A percentile compares a stretch with the other conserved stretches of the same genome.
phyloP scores from a whole-genome alignment of 805 yeast species.

The Lachancea kluyveri region DNA sequence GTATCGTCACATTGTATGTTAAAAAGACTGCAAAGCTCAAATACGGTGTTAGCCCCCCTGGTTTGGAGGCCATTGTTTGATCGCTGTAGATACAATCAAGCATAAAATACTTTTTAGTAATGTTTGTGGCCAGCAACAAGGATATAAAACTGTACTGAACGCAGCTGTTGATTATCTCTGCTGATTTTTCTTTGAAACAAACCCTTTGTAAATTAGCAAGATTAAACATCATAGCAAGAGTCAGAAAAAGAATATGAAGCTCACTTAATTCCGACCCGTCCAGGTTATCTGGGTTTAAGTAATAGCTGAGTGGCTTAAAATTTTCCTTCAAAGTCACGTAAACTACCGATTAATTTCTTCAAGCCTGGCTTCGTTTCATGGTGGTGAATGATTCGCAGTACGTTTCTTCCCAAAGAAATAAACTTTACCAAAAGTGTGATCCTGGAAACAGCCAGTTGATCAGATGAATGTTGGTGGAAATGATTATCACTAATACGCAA shows the following conservation, averaged over 20 bases:
- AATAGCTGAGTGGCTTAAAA: slow-evolving; percentile 4
- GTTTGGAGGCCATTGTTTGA: neutral
- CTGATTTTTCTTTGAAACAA: slow-evolving; percentile 2
- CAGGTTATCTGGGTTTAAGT: slow-evolving; percentile 3
- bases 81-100: neutral
- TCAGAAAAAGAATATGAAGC: slow-evolving; percentile 1
- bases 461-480: too few relatives aligned
- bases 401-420: too few relatives aligned
- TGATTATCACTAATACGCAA: too few relatives aligned
- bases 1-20: too few relatives aligned
- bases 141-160: slow-evolving; percentile 2
- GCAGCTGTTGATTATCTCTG: slow-evolving; percentile 2
- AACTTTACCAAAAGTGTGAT: too few relatives aligned
- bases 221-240: neutral
- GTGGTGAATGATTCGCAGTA: too few relatives aligned
- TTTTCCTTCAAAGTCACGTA: neutral
- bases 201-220: slow-evolving; percentile 2
- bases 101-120: slow-evolving; percentile 2
- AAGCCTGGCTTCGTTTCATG: slow-evolving; percentile 1
- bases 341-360: neutral
- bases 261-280: slow-evolving; percentile 1
- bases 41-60: too few relatives aligned
- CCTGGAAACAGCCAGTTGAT: too few relatives aligned
- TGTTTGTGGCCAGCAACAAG: neutral
- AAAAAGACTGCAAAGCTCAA: slow-evolving; percentile 1